Percentiles rank a stretch among this genome's conserved stretches.
These are phyloP conservation scores for Zygosaccharomyces rouxii DNA, from an alignment of 805 yeast species.

Conservation along the genomic window DNA sequence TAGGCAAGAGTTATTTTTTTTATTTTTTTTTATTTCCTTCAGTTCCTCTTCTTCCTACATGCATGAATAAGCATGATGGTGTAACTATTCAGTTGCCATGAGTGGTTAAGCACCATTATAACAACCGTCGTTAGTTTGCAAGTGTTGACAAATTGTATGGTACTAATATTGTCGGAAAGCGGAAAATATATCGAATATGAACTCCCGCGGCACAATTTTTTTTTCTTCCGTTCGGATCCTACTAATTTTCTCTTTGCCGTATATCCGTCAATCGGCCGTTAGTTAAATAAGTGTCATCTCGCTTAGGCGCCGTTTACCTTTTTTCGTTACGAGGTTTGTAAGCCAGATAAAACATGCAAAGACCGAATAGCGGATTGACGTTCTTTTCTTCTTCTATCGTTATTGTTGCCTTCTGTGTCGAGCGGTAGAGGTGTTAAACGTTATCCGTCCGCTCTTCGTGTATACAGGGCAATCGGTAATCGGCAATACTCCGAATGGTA, in stretches of 20 bases:
- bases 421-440: too few relatives aligned
- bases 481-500: too few relatives aligned
- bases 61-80: background rate
- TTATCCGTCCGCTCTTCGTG: too few relatives aligned
- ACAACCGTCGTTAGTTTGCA: background rate
- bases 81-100: background rate
- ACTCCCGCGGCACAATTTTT: too few relatives aligned
- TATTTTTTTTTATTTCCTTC: too few relatives aligned
- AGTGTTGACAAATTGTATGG: background rate
- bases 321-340: background rate
- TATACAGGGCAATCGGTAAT: too few relatives aligned
- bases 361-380: too few relatives aligned
- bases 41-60: background rate
- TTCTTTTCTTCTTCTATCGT: too few relatives aligned
- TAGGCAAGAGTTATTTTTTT: background rate
- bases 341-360: background rate
- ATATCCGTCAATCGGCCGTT: background rate
- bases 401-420: too few relatives aligned
- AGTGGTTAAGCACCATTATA: conserved; percentile 6
- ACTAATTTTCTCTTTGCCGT: too few relatives aligned
- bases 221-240: too few relatives aligned
- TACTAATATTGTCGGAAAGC: background rate
- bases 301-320: background rate
- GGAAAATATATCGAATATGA: conserved; percentile 2
- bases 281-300: too few relatives aligned